These are phyloP conservation scores for Podospora tetraspora DNA, from an alignment of 495 filamentous ascomycete species.

Conservation along the genomic window DNA sequence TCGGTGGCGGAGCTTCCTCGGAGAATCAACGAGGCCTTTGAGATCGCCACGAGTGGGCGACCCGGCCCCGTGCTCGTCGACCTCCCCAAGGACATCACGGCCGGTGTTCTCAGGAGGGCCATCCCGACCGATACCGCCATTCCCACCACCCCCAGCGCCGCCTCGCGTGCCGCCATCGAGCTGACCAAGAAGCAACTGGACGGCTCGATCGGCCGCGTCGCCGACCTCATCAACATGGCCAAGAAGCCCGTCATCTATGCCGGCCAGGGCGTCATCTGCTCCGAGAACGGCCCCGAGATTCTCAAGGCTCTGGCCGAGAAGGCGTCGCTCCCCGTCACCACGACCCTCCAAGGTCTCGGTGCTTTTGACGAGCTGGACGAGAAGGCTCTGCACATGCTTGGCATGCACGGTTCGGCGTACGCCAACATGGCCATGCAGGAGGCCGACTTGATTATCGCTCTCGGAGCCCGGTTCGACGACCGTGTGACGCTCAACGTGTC, in stretches of 20 bases:
- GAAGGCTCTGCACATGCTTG: conserved; percentile 76
- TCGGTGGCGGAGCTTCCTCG: conserved; percentile 70
- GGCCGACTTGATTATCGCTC: conserved; percentile 70
- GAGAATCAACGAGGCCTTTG: conserved; percentile 78
- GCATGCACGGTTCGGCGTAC: conserved; percentile 76
- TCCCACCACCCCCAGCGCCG: conserved; percentile 63
- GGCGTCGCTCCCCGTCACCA: conserved; percentile 70
- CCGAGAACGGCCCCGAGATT: conserved; percentile 59
- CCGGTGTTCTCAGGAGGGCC: conserved; percentile 56
- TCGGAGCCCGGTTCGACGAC: conserved; percentile 73
- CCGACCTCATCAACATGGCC: conserved; percentile 62
- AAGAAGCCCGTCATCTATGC: conserved; percentile 76
- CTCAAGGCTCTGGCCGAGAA: conserved; percentile 67
- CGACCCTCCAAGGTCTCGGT: conserved; percentile 71
- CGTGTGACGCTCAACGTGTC: conserved; percentile 61
- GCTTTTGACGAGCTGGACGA: conserved; percentile 72
- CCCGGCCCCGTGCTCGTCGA: conserved; percentile 78
- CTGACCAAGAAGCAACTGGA: conserved; percentile 54
- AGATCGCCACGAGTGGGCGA: conserved; percentile 70
- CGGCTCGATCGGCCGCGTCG: conserved; percentile 56
- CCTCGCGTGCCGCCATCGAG: conserved; percentile 59
- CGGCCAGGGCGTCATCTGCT: conserved; percentile 62
- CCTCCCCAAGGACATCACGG: conserved; percentile 74
- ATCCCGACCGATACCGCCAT: conserved; percentile 62
- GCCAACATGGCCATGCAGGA: conserved; percentile 78